These are phyloP conservation scores for Skeletonema marinoi DNA, from an alignment of 108 stramenopile genomes.

Conservation along the genomic window DNA sequence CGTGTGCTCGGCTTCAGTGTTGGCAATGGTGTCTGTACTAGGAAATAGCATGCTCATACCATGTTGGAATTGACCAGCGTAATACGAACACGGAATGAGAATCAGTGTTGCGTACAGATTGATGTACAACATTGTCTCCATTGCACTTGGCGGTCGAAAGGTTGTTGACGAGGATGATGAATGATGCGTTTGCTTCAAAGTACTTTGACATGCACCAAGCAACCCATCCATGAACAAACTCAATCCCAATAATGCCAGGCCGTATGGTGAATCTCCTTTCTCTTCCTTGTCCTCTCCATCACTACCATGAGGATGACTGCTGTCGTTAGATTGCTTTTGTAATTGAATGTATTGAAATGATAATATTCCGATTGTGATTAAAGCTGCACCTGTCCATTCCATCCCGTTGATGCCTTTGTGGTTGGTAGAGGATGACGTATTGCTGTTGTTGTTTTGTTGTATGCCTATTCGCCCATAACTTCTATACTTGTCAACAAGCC, in stretches of 20 bases:
- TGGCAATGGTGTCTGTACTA: not conserved
- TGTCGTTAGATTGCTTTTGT: constrained; percentile 29
- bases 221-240: constrained; percentile 81
- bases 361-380: constrained; percentile 78
- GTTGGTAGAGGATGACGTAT: not conserved
- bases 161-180: not conserved
- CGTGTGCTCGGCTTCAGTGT: constrained; percentile 13
- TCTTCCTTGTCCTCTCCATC: constrained; percentile 4
- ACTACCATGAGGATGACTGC: not conserved
- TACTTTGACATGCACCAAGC: constrained; percentile 74
- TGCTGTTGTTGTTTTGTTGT: not conserved
- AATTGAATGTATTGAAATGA: constrained; percentile 75
- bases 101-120: constrained; percentile 74
- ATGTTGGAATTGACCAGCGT: constrained; percentile 62
- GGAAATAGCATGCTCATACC: constrained; percentile 56
- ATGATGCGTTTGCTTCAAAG: constrained; percentile 50
- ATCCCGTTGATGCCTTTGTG: constrained; percentile 44
- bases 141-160: constrained; percentile 71
- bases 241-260: constrained; percentile 60
- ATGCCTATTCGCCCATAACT: not conserved
- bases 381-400: constrained; percentile 79
- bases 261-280: constrained; percentile 60
- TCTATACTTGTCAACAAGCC: constrained; percentile 53
- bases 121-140: constrained; percentile 84
- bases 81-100: constrained; percentile 68